Percentiles rank a stretch among this genome's conserved stretches.
phyloP scores from a whole-genome alignment of 768 basidiomycete species.

The Gyrodon lividus region DNA sequence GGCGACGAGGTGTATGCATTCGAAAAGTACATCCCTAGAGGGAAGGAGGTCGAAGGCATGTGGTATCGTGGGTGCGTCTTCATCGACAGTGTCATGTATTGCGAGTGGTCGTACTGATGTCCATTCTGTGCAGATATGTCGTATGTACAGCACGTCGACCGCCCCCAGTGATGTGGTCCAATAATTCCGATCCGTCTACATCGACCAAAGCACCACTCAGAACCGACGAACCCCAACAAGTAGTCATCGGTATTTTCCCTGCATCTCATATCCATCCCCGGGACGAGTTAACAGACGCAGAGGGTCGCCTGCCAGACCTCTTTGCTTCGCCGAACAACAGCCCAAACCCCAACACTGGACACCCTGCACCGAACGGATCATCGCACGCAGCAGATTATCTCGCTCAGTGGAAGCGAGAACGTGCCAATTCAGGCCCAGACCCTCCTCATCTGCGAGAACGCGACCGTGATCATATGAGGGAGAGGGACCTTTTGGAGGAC shows the following conservation, averaged over 20 bases:
- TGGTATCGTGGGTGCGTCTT: slow-evolving; percentile 93
- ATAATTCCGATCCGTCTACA: slow-evolving; percentile 51
- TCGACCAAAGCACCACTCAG: slow-evolving; percentile 50
- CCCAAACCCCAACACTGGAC: slow-evolving; percentile 27
- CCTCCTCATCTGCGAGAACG: slow-evolving; percentile 29
- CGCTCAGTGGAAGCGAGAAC: slow-evolving; percentile 42
- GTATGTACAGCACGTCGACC: slow-evolving; percentile 73
- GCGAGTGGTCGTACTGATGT: not conserved
- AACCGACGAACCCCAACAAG: slow-evolving; percentile 77
- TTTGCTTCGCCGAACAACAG: slow-evolving; percentile 53
- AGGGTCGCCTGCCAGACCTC: slow-evolving; percentile 78
- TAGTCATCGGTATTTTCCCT: slow-evolving; percentile 94
- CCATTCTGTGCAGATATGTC: slow-evolving; percentile 60
- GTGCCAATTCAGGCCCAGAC: slow-evolving; percentile 27
- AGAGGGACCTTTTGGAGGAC: slow-evolving; percentile 62
- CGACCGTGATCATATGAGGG: slow-evolving; percentile 35
- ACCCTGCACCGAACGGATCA: slow-evolving; percentile 32
- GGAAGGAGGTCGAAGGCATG: slow-evolving; percentile 70
- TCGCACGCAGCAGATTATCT: slow-evolving; percentile 46
- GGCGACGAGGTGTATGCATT: slow-evolving; percentile 98
- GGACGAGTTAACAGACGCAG: slow-evolving; percentile 84
- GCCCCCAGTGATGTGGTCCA: slow-evolving; percentile 66
- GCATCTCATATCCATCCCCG: slow-evolving; percentile 85
- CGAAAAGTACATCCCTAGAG: slow-evolving; percentile 78
- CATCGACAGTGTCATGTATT: not conserved